Conservation (phyloP, 2,329 filamentous ascomycete genomes). For the Tympanopsis confertula region DNA sequence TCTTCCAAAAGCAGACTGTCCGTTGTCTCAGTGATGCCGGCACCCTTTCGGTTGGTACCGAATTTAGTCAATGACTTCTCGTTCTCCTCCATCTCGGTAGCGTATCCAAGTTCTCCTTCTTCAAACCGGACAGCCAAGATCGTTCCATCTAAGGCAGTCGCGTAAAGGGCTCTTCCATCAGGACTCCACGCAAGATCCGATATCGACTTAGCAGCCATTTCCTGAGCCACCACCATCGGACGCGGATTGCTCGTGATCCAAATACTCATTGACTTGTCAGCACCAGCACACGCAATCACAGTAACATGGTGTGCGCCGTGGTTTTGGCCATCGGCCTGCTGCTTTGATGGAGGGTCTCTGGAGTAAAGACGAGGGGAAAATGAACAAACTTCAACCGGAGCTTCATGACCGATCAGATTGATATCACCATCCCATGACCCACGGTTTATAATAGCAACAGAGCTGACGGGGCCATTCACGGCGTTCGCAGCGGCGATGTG, state of each 20-base stretch:
- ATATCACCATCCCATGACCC: slow-evolving; percentile 92
- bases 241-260: slow-evolving; percentile 96
- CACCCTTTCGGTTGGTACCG: slow-evolving; percentile 74
- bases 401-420: slow-evolving; percentile 93
- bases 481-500: slow-evolving; percentile 96
- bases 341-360: slow-evolving; percentile 50
- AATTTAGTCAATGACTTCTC: slow-evolving; percentile 89
- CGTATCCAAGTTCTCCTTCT: slow-evolving; percentile 78
- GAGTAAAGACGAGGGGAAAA: slow-evolving; percentile 89
- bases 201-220: slow-evolving; percentile 80
- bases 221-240: slow-evolving; percentile 80
- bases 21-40: slow-evolving; percentile 85
- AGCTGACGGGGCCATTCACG: slow-evolving; percentile 92
- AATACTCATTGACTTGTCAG: slow-evolving; percentile 89
- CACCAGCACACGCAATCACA: slow-evolving; percentile 90
- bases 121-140: slow-evolving; percentile 76
- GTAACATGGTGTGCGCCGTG: slow-evolving; percentile 51
- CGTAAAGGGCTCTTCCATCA: slow-evolving; percentile 76
- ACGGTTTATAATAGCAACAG: slow-evolving; percentile 88
- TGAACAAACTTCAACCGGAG: slow-evolving; percentile 90
- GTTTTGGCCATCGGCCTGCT: slow-evolving; percentile 17
- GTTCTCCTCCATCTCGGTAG: slow-evolving; percentile 76
- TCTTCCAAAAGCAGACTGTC: slow-evolving; percentile 81
- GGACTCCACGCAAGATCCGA: slow-evolving; percentile 91
- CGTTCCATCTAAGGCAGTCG: slow-evolving; percentile 79